Percentiles rank a stretch among this genome's conserved stretches.
Evolutionary conservation across 2,329 filamentous ascomycete genomes (phyloP).

Genomic region (Claviceps monticola): DNA sequence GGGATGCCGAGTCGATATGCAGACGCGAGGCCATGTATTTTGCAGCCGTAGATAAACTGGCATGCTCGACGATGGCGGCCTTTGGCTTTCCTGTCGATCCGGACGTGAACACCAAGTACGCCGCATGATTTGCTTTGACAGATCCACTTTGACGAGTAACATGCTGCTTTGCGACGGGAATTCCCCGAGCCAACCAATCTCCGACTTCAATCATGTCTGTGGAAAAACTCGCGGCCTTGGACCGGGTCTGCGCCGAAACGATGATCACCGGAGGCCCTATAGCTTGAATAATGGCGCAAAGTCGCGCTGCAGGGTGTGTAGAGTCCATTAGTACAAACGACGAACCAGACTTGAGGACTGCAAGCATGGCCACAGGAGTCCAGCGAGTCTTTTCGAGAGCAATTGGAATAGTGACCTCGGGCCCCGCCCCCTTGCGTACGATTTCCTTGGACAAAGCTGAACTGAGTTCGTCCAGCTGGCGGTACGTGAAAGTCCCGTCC

Average conservation of each 20-base stretch:
- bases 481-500: background rate
- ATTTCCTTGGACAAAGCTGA: background rate
- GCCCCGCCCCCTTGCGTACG: background rate
- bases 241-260: background rate
- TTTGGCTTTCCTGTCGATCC: slow-evolving; percentile 12
- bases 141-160: background rate
- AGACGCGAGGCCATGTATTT: background rate
- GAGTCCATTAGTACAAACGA: slow-evolving; percentile 2
- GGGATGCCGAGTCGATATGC: background rate
- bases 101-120: slow-evolving; percentile 11
- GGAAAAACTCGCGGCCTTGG: background rate
- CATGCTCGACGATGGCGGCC: slow-evolving; percentile 10
- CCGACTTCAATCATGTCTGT: background rate
- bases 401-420: slow-evolving; percentile 5
- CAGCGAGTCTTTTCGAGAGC: slow-evolving; percentile 12
- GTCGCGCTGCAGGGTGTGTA: background rate
- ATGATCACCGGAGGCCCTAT: background rate
- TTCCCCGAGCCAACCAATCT: background rate
- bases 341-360: slow-evolving; percentile 14
- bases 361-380: slow-evolving; percentile 12
- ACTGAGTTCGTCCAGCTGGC: background rate
- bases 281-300: background rate
- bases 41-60: slow-evolving; percentile 2
- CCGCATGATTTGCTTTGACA: slow-evolving; percentile 1
- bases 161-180: background rate